Conservation (phyloP, 305 asterid genomes). For the Fraxinus floribunda region DNA sequence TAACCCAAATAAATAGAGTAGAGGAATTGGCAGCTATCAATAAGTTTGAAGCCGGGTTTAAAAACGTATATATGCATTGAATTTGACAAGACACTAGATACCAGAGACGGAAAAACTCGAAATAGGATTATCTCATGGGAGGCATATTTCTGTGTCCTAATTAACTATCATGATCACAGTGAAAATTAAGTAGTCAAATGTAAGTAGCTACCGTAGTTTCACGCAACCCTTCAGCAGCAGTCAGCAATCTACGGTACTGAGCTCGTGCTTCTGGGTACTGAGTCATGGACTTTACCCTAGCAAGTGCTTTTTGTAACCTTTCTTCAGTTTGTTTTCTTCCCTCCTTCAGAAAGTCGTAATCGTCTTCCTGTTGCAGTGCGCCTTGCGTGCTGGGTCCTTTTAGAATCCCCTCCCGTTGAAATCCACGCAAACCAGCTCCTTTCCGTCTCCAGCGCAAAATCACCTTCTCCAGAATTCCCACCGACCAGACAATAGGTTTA, state of each 20-base stretch:
- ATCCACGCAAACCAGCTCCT: constrained; percentile 84
- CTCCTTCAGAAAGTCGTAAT: constrained; percentile 72
- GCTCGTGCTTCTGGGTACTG: constrained; percentile 89
- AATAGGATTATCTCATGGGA: neutral
- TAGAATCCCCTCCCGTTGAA: constrained; percentile 47
- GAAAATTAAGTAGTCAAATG: neutral
- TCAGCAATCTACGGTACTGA: constrained; percentile 85
- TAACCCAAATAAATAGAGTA: neutral
- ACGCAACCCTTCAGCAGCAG: constrained; percentile 74
- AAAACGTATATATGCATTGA: neutral
- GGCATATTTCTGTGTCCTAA: neutral
- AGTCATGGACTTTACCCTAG: constrained; percentile 92
- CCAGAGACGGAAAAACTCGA: neutral
- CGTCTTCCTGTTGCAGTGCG: constrained; percentile 51
- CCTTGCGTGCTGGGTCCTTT: constrained; percentile 34
- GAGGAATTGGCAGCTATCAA: neutral
- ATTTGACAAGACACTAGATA: neutral
- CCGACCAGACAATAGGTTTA: constrained; percentile 79
- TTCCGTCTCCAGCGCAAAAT: constrained; percentile 92
- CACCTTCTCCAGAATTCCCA: constrained; percentile 79
- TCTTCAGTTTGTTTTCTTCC: constrained; percentile 89
- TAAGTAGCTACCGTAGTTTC: constrained; percentile 54
- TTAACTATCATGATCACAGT: neutral
- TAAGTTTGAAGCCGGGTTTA: neutral
- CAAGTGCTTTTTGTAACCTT: constrained; percentile 83